Percentiles rank a stretch among this genome's conserved stretches.
These are phyloP conservation scores for Lasiosphaeria hispida DNA, from an alignment of 495 filamentous ascomycete genomes.

Conservation along the genomic window DNA sequence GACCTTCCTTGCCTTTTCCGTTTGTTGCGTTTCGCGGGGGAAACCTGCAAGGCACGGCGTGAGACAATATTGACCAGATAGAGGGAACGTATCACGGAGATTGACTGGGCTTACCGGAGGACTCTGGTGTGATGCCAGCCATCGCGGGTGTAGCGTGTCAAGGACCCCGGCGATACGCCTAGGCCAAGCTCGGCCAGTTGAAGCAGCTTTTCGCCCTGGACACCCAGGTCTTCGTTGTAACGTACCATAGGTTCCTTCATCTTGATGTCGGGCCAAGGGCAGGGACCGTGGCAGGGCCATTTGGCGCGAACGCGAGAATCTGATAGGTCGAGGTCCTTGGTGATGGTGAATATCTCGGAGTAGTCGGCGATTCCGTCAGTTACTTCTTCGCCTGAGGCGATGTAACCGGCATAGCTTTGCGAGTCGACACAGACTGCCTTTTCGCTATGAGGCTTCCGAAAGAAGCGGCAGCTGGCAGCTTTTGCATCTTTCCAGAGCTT, in stretches of 20 bases:
- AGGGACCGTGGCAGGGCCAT: conserved; percentile 48
- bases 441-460: conserved; percentile 27
- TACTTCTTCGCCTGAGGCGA: conserved; percentile 48
- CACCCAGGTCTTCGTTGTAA: conserved; percentile 32
- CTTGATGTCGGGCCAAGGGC: conserved; percentile 41
- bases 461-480: conserved; percentile 37
- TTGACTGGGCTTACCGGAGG: conserved; percentile 28
- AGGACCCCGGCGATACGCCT: conserved; percentile 24
- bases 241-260: conserved; percentile 35
- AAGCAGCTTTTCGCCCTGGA: conserved; percentile 39
- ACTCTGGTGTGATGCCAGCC: conserved; percentile 49
- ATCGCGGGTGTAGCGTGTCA: conserved; percentile 38
- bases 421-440: conserved; percentile 45
- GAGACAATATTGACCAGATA: conserved; percentile 8
- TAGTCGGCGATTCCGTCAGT: conserved; percentile 48
- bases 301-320: conserved; percentile 36
- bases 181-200: conserved; percentile 39
- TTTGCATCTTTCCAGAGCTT: conserved; percentile 28
- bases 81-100: conserved; percentile 3
- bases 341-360: conserved; percentile 49
- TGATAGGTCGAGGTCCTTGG: conserved; percentile 37
- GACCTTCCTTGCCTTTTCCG: conserved; percentile 43
- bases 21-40: conserved; percentile 40
- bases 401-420: conserved; percentile 46
- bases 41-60: conserved; percentile 27